Evolutionary conservation across 441 rosid genomes (phyloP), one percentile per base, ranked within the genome.

Genomic region (Euphorbia celastroides): DNA sequence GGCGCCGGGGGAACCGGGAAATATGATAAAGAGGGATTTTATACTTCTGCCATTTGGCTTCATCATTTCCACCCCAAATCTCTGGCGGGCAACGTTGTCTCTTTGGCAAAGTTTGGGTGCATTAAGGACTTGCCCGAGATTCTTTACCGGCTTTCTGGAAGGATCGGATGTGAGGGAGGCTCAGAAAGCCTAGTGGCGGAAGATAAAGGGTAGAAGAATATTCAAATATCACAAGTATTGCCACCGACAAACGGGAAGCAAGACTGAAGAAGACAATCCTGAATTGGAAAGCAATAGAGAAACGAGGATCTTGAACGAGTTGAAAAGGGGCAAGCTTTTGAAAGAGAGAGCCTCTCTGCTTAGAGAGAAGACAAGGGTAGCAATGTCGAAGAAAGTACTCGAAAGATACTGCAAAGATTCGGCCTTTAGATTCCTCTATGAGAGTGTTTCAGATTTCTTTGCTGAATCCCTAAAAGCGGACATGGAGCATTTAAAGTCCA

Each of bases 1-100:
- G 73, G 79, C 13, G 76, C 68, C 0, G 66, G 73, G 2, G 76
- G 76, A 7, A 68, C 72, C 2, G 73, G 76, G 2, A 75, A 75
- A 27, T 72, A 75, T n/a, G 73, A 72, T 42, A 71, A 71, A 60
- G 73, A 71, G 64, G 79, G 73, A 5, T 75, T 63, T 25, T 75
- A 71, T 25, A 25, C 70, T 0, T 42, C 79, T 0, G 75, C 68
- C n/a, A 17, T 44, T 44, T 44, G 50, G 50, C 50, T 44, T 1
- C 50, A 44, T 44, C n/a, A 44, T 2, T 44, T 44, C 17, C 50
- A 44, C 50, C 50, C 50, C 17, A 44, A 44, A 44, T 12, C 50
- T 1, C 50, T 44, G 13, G 50, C 50, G 13, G 13, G 2, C 1
- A 44, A 44, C 17, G 50, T 12, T 44, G n/a, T 19, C 2, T 44